Evolutionary conservation across 768 basidiomycete genomes (phyloP).

Genomic region (Leccinum uliginosum): DNA sequence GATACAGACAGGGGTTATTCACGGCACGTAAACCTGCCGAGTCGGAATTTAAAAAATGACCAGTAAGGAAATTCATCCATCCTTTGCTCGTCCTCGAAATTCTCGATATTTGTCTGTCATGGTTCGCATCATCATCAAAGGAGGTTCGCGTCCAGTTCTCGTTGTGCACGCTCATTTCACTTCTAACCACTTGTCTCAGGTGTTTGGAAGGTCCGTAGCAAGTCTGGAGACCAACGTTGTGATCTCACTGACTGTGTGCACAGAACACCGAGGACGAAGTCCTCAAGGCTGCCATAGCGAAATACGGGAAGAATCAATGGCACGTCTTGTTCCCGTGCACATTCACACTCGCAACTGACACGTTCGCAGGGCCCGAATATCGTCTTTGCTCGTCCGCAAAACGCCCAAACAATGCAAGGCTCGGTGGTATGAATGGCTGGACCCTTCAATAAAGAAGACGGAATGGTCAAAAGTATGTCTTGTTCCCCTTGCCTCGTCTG

Average conservation of each 20-base stretch:
- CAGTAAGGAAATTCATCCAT: not conserved
- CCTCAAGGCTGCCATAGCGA: conserved; percentile 96
- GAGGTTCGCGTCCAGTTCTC: conserved; percentile 45
- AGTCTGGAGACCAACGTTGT: not conserved
- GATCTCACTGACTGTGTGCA: conserved; percentile 8
- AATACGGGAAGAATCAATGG: conserved; percentile 98
- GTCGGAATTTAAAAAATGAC: conserved; percentile 21
- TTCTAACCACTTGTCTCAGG: conserved; percentile 36
- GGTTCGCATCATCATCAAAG: conserved; percentile 91
- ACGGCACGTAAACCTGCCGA: not conserved
- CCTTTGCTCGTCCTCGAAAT: not conserved
- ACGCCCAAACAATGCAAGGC: conserved; percentile 99
- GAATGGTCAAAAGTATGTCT: conserved; percentile 92
- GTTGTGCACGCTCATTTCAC: not conserved
- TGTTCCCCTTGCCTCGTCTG: not conserved
- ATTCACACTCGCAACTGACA: not conserved
- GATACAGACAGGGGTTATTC: not conserved
- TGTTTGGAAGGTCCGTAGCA: conserved; percentile 69
- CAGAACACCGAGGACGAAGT: conserved; percentile 98
- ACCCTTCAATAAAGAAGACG: conserved; percentile 99
- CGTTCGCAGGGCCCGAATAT: conserved; percentile 83
- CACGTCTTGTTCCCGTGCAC: conserved; percentile 20
- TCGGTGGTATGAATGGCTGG: conserved; percentile 99
- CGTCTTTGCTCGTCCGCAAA: conserved; percentile 94
- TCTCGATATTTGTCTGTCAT: conserved; percentile 38